Percentiles rank a stretch among this genome's conserved stretches.
Evolutionary conservation across 805 yeast genomes (phyloP).

Genomic region (Wickerhamiella shivajii): DNA sequence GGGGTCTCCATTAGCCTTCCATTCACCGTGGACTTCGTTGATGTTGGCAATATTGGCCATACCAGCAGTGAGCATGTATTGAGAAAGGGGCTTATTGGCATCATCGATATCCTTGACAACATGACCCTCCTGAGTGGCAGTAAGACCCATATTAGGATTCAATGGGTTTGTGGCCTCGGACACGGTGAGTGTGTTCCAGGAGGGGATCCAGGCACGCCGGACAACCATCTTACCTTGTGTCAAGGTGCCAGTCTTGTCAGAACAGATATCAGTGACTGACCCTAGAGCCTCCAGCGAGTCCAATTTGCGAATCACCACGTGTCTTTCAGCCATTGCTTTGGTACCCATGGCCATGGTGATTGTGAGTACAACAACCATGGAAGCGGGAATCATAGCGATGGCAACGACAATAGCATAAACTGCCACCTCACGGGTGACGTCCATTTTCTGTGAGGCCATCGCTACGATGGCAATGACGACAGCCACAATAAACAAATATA

Average conservation of each 20-base stretch:
- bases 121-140: constrained; percentile 14
- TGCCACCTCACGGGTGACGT: constrained; percentile 68
- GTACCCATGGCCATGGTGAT: constrained; percentile 79
- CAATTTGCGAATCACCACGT: constrained; percentile 61
- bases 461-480: constrained; percentile 77
- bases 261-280: constrained; percentile 54
- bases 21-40: constrained; percentile 22
- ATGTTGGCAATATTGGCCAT: constrained; percentile 15
- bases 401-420: constrained; percentile 81
- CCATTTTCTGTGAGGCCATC: constrained; percentile 67
- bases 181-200: not conserved
- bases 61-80: constrained; percentile 33
- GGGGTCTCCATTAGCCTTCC: constrained; percentile 82
- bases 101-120: constrained; percentile 7
- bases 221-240: constrained; percentile 32
- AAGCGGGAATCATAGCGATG: constrained; percentile 69
- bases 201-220: constrained; percentile 24
- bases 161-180: not conserved
- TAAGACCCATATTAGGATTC: constrained; percentile 30
- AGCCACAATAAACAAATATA: constrained; percentile 55
- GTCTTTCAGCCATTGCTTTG: constrained; percentile 49
- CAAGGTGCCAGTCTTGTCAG: constrained; percentile 33
- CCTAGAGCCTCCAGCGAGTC: constrained; percentile 72
- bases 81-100: constrained; percentile 10
- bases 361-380: constrained; percentile 66